Evolutionary conservation across 2,329 filamentous ascomycete species (phyloP), one percentile per base, ranked within the genome.

Genomic region (Penicillium sp.): DNA sequence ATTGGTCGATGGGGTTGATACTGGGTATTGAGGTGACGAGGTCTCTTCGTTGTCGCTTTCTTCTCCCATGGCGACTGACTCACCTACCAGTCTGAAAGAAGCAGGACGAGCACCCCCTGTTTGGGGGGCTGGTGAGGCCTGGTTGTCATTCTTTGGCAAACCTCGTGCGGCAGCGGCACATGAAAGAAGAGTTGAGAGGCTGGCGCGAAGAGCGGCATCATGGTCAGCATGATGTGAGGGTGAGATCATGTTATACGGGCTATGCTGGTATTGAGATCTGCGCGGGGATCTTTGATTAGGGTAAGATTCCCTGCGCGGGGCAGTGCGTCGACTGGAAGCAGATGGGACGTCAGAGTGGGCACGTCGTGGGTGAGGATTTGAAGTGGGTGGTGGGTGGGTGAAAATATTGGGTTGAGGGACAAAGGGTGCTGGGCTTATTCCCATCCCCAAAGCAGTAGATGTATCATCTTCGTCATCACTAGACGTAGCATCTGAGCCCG

Each of bases 151-250:
- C 68, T 94, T 96, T 1, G 88, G 86, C 14, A 94, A 79, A 4
- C 89, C 89, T 42, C 94, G 85, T 1, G 93, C 94, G 0, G 93
- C 94, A 3, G 92, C 92, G 0, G 92, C 93, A 67, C 91, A 96
- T n/a, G 93, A 97, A 11, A 99, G 84, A 11, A 99, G 82, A 0
- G 94, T 97, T 1, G 92, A 96, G n/a, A 99, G 81, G 46, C 91
- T 96, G 18, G 94, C 92, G 32, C 94, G 87, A 10, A 99, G 81
- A 2, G 92, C 94, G 29, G 92, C 94, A 66, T 99, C 94, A 65
- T 97, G 92, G 65, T 97, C 92, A 45, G 90, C 87, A 63, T 91
- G 90, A 65, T 90, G 86, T 3, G 85, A 84, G 1, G 90, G 88
- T 0, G 88, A 87, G 69, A 91, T 84, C 70, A 89, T 85, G 71